Evolutionary conservation across 345 rosid genomes (phyloP).

Genomic region (Pistacia atlantica): DNA sequence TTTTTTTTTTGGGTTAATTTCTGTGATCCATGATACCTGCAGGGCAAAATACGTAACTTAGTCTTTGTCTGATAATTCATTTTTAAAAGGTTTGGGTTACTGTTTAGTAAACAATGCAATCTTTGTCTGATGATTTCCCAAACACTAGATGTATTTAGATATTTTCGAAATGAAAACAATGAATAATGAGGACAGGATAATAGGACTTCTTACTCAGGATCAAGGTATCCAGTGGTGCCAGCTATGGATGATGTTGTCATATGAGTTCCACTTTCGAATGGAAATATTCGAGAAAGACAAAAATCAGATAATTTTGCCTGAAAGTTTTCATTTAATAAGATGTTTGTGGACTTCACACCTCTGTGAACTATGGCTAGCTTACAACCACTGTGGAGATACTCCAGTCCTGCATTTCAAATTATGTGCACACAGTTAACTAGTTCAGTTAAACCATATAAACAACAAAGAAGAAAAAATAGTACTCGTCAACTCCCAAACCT

Average conservation of each 20-base stretch:
- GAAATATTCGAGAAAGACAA: slow-evolving; percentile 31
- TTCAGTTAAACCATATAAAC: no score
- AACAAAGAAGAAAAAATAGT: no score
- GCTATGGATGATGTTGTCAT: slow-evolving; percentile 25
- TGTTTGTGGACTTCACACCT: no score
- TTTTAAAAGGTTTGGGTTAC: no score
- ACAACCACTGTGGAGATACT: background rate
- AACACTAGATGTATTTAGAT: no score
- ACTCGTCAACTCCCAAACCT: background rate
- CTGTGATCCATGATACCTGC: slow-evolving; percentile 30
- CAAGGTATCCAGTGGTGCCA: slow-evolving; percentile 26
- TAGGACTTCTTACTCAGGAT: slow-evolving; percentile 43
- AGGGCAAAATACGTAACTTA: background rate
- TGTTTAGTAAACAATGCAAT: no score
- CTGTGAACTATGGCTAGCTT: no score
- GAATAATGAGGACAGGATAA: no score
- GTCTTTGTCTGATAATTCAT: no score
- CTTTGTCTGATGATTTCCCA: no score
- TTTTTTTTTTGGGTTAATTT: slow-evolving; percentile 19
- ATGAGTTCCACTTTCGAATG: slow-evolving; percentile 32
- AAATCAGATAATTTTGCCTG: slow-evolving; percentile 28
- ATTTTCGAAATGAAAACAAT: no score
- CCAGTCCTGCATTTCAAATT: background rate
- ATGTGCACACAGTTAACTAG: background rate
- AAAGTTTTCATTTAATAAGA: no score